These are phyloP conservation scores for Pogostemon cablin DNA, from an alignment of 257 asterid species.

Conservation along the genomic window DNA sequence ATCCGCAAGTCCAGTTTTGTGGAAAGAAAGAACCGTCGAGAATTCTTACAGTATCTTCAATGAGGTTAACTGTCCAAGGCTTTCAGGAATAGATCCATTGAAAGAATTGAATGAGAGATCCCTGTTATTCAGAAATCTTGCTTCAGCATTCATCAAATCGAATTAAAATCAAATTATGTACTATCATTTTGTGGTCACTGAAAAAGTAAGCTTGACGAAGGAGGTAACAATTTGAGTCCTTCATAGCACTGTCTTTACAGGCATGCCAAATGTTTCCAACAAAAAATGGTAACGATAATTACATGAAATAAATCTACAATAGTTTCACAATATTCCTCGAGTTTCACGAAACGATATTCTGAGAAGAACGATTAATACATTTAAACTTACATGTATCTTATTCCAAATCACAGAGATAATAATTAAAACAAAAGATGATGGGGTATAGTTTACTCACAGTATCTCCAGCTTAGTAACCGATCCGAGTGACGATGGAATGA, in stretches of 20 bases:
- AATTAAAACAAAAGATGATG: background rate
- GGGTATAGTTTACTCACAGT: slow-evolving; percentile 55
- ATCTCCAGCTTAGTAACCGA: slow-evolving; percentile 59
- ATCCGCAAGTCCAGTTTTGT: background rate
- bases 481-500: slow-evolving; percentile 84
- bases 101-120: slow-evolving; percentile 87
- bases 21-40: slow-evolving; percentile 28
- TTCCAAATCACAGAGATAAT: slow-evolving; percentile 10
- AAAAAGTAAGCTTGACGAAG: background rate
- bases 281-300: background rate
- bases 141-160: slow-evolving; percentile 32
- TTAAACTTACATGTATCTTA: background rate
- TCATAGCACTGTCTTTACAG: too few relatives aligned
- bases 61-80: slow-evolving; percentile 75
- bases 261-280: too few relatives aligned
- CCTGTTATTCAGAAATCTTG: slow-evolving; percentile 51
- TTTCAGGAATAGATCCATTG: slow-evolving; percentile 92
- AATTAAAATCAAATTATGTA: slow-evolving; percentile 14
- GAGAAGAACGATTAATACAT: background rate
- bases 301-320: slow-evolving; percentile 8
- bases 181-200: slow-evolving; percentile 1
- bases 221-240: background rate
- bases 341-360: slow-evolving; percentile 8
- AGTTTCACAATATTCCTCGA: slow-evolving; percentile 12
- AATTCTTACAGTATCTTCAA: slow-evolving; percentile 72